Evolutionary conservation across 768 basidiomycete genomes (phyloP), one percentile per base, ranked within the genome.

Genomic region (Russula olivacea): DNA sequence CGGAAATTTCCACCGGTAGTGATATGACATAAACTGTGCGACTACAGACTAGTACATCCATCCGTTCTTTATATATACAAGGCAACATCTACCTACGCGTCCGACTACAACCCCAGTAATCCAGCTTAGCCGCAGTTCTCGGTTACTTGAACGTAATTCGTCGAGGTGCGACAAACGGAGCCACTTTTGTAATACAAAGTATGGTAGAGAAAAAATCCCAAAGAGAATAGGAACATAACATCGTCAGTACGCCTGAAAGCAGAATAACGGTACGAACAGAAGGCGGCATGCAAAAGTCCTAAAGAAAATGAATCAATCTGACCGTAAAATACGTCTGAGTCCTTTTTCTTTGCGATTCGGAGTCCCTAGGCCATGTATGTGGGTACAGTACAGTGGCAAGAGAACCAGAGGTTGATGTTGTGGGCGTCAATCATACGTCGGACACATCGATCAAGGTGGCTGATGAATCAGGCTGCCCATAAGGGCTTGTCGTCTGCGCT

Each of bases 401-500:
- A 43, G 19, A 19, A 43, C 19, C 19, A 7, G 45, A 34, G 4
- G 41, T 36, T 47, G 51, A 48, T 23, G 52, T 12, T n/a, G 52
- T 58, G 6, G 55, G 17, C 23, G 19, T 6, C 5, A 30, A 53
- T 28, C 50, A 56, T 8, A 28, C 12, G 11, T 23, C n/a, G 10
- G 47, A n/a, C 49, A 28, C 9, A 17, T 36, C 58, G 32, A 64
- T 68, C 58, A 55, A 25, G 51, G 40, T 34, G 32, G 51, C 28
- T 12, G 56, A 47, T 36, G 58, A 59, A 47, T 55, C 52, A 48
- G 30, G 58, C 43, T 53, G 53, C 34, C 34, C 47, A 15, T 59
- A 58, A 19, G 64, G 41, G 59, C 11, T 40, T 32, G 58, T 41
- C 48, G 11, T 10, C 2, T 55, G 58, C 47, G 49, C 49, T 58